phyloP scores from a whole-genome alignment of 352 stramenopile species.

The Pythium oligandrum region DNA sequence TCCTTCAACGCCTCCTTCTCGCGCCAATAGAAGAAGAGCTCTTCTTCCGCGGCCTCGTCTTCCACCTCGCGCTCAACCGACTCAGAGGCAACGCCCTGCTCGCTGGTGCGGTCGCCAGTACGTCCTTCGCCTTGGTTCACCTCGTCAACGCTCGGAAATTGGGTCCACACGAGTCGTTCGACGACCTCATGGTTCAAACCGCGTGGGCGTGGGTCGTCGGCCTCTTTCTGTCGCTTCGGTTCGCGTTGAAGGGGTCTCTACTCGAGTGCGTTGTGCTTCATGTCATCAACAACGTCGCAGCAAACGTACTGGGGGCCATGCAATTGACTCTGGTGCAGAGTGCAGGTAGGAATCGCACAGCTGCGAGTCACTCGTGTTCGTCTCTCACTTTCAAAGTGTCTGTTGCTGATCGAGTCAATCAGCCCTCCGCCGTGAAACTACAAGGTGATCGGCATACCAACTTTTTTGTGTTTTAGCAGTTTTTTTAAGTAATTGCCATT shows the following conservation, averaged over 20 bases:
- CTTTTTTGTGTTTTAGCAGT: too few species aligned
- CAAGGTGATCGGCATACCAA: too few species aligned
- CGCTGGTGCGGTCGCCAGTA: slow-evolving; percentile 26
- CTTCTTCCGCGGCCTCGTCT: slow-evolving; percentile 53
- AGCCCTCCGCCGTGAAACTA: too few species aligned
- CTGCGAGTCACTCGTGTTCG: too few species aligned
- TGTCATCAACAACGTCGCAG: slow-evolving; percentile 52
- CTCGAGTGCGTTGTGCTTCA: slow-evolving; percentile 56
- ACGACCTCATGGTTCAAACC: slow-evolving; percentile 38
- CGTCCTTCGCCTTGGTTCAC: slow-evolving; percentile 49
- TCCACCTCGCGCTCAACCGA: slow-evolving; percentile 44
- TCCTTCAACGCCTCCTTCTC: slow-evolving; percentile 27
- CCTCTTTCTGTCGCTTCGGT: slow-evolving; percentile 33
- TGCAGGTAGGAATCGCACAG: too few species aligned
- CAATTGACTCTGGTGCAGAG: too few species aligned
- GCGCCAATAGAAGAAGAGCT: slow-evolving; percentile 53
- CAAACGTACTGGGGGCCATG: too few species aligned
- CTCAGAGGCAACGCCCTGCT: slow-evolving; percentile 10
- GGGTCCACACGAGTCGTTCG: slow-evolving; percentile 13
- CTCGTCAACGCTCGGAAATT: slow-evolving; percentile 30
- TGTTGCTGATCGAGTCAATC: too few species aligned
- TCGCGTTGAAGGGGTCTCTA: slow-evolving; percentile 32
- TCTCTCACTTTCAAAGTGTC: too few species aligned
- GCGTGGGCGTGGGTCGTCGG: slow-evolving; percentile 41
- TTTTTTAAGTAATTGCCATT: too few species aligned